Conservation (phyloP, 495 filamentous ascomycete genomes). For the Aspergillus cristatus region DNA sequence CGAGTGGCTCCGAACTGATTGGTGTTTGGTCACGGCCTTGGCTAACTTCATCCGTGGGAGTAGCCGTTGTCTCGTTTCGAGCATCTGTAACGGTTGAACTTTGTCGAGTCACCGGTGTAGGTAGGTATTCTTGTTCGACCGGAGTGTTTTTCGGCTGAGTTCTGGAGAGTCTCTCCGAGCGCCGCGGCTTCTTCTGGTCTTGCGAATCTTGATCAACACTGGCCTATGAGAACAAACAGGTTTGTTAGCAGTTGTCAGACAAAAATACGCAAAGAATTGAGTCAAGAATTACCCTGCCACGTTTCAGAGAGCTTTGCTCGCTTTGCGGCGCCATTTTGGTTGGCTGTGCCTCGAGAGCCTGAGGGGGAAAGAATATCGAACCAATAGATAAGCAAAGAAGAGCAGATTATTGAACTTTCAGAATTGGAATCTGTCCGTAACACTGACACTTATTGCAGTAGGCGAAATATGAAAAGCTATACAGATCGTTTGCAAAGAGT, state of each 20-base stretch:
- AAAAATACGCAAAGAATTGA: slow-evolving; percentile 3
- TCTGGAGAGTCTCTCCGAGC: slow-evolving; percentile 46
- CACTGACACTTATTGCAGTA: too few species aligned
- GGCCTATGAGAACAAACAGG: slow-evolving; percentile 17
- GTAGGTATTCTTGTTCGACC: slow-evolving; percentile 57
- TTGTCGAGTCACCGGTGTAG: slow-evolving; percentile 70
- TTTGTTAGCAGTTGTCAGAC: slow-evolving; percentile 7
- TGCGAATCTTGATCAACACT: slow-evolving; percentile 30
- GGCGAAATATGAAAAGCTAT: too few species aligned
- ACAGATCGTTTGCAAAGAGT: too few species aligned
- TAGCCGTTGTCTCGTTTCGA: slow-evolving; percentile 62
- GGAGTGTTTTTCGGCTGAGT: slow-evolving; percentile 48
- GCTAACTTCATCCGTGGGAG: slow-evolving; percentile 57
- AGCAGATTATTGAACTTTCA: too few species aligned
- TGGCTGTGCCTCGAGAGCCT: slow-evolving; percentile 1
- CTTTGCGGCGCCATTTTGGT: slow-evolving; percentile 35
- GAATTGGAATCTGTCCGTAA: too few species aligned
- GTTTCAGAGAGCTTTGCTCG: slow-evolving; percentile 47
- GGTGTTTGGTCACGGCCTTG: slow-evolving; percentile 43
- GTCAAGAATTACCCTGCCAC: slow-evolving; percentile 35
- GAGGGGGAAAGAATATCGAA: background rate
- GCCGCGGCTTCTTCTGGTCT: slow-evolving; percentile 43
- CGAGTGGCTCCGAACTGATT: slow-evolving; percentile 49
- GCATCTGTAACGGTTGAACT: slow-evolving; percentile 53
- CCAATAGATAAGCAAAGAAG: too few species aligned